Evolutionary conservation across 345 rosid genomes (phyloP).

Genomic region (Citrus unshiu): DNA sequence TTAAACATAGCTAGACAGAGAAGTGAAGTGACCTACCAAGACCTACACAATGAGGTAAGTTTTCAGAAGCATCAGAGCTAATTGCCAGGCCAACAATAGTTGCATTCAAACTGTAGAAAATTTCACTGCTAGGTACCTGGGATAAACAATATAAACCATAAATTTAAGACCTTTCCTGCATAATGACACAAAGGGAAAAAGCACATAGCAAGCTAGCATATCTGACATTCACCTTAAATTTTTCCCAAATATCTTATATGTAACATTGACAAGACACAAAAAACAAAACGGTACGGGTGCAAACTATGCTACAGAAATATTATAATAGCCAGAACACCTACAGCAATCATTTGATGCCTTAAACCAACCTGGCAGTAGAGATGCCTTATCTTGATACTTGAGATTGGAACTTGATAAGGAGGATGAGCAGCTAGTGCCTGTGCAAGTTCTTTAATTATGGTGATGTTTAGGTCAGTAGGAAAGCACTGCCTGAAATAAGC

Average conservation of each 20-base stretch:
- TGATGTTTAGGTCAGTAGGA: constrained; percentile 48
- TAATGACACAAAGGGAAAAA: neutral
- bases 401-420: constrained; percentile 87
- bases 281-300: neutral
- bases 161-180: neutral
- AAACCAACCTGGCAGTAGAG: constrained; percentile 74
- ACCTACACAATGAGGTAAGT: constrained; percentile 73
- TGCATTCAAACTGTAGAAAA: constrained; percentile 77
- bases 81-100: constrained; percentile 86
- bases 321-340: neutral
- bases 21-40: constrained; percentile 55
- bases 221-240: neutral
- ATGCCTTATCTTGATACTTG: constrained; percentile 70
- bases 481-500: constrained; percentile 92
- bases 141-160: constrained; percentile 18
- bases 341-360: constrained; percentile 1
- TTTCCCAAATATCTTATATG: neutral
- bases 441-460: constrained; percentile 78
- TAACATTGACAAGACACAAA: neutral
- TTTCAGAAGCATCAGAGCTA: constrained; percentile 52
- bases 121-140: constrained; percentile 65
- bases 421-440: constrained; percentile 73
- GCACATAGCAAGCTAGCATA: constrained; percentile 1
- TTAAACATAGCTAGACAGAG: neutral
- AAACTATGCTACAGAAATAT: neutral